These are phyloP conservation scores for Serpula lacrymans DNA, from an alignment of 768 basidiomycete species.

Conservation along the genomic window DNA sequence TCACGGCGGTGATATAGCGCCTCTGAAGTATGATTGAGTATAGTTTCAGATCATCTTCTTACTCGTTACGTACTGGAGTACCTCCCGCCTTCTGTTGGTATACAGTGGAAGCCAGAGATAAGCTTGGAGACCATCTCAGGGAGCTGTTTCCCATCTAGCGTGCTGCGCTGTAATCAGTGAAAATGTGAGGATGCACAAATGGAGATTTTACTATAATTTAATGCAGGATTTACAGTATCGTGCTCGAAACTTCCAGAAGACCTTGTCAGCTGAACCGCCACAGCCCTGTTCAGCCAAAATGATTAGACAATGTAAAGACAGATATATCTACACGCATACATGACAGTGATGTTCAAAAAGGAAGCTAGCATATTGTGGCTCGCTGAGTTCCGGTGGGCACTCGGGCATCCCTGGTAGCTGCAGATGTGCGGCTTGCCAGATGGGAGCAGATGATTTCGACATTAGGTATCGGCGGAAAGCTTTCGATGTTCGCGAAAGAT, in stretches of 20 bases:
- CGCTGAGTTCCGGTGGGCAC: conserved; percentile 42
- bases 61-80: no score
- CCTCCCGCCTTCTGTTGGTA: no score
- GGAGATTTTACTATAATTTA: conserved; percentile 19
- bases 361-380: conserved; percentile 49
- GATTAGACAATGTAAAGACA: background rate
- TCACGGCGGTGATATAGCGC: no score
- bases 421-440: conserved; percentile 31
- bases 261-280: conserved; percentile 20
- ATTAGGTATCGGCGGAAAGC: conserved; percentile 39
- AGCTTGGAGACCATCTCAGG: no score
- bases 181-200: background rate
- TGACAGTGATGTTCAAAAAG: conserved; percentile 46
- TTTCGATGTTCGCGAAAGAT: conserved; percentile 41
- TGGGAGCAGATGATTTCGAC: conserved; percentile 21
- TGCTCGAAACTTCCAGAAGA: conserved; percentile 29
- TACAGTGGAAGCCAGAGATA: no score
- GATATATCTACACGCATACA: conserved; percentile 22
- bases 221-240: conserved; percentile 27
- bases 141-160: no score
- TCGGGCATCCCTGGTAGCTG: conserved; percentile 41
- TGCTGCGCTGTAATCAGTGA: no score
- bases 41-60: no score
- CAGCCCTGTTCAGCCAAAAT: conserved; percentile 16
- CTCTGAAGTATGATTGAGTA: no score